Evolutionary conservation across 768 basidiomycete genomes (phyloP).

Genomic region (Pulveroboletus ravenelii): DNA sequence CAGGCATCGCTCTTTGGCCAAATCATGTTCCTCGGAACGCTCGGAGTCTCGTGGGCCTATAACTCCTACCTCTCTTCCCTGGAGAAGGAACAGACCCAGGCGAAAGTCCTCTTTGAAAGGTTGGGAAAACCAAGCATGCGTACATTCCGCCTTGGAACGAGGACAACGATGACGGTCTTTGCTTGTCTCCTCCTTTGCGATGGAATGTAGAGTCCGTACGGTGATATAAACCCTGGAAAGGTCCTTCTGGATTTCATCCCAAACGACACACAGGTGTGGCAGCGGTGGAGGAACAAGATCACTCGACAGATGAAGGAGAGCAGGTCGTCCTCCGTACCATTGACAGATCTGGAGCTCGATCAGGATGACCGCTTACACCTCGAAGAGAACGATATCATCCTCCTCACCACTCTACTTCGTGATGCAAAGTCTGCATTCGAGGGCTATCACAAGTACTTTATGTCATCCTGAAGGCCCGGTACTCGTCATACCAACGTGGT

Average conservation of each 20-base stretch:
- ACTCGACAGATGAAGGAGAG: constrained; percentile 14
- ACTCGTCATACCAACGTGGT: not conserved
- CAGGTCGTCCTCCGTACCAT: not conserved
- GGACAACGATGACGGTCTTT: constrained; percentile 24
- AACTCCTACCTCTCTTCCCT: constrained; percentile 35
- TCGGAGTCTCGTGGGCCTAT: constrained; percentile 33
- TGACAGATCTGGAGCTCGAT: constrained; percentile 1
- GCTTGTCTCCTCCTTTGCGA: constrained; percentile 22
- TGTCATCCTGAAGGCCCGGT: not conserved
- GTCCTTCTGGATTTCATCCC: constrained; percentile 21
- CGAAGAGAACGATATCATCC: constrained; percentile 3
- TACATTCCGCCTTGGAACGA: constrained; percentile 21
- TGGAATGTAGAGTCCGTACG: constrained; percentile 18
- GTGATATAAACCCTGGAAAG: constrained; percentile 4
- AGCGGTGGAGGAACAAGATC: constrained; percentile 23
- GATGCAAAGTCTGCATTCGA: constrained; percentile 20
- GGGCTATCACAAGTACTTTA: constrained; percentile 12
- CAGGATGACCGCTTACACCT: constrained; percentile 8
- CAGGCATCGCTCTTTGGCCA: constrained; percentile 34
- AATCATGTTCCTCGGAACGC: constrained; percentile 30
- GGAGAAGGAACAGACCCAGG: constrained; percentile 32
- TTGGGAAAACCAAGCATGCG: constrained; percentile 11
- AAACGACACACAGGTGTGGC: constrained; percentile 24
- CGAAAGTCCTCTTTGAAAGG: constrained; percentile 12
- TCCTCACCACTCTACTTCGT: constrained; percentile 14